These are phyloP conservation scores for Pleurozium schreberi DNA, from an alignment of 225 moss, liverwort and hornwort genomes.

Conservation along the genomic window DNA sequence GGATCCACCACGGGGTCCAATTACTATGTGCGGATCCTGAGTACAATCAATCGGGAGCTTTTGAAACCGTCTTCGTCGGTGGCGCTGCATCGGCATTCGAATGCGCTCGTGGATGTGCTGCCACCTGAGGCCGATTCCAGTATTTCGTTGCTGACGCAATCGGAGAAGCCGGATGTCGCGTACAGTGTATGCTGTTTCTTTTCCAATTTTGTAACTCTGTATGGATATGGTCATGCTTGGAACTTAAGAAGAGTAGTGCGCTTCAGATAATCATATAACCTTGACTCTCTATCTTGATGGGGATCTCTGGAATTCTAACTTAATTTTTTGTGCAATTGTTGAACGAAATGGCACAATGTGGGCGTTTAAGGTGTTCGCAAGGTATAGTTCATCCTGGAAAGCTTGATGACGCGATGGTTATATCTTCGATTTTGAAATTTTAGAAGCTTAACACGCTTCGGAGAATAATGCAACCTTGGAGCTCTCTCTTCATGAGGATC, in stretches of 20 bases:
- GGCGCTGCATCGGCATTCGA: conserved; percentile 80
- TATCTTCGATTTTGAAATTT: not conserved
- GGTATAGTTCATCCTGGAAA: not conserved
- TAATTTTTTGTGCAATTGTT: not conserved
- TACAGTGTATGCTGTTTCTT: conserved; percentile 41
- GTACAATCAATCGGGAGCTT: conserved; percentile 85
- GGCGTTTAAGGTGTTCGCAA: not conserved
- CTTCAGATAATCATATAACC: not conserved
- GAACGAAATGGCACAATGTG: not conserved
- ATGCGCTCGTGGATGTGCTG: conserved; percentile 81
- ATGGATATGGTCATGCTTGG: not conserved
- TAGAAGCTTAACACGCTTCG: not conserved
- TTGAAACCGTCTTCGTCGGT: conserved; percentile 87
- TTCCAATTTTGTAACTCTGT: not conserved
- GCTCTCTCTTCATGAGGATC: not conserved
- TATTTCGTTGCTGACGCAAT: conserved; percentile 81
- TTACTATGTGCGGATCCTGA: conserved; percentile 85
- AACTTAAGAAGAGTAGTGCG: not conserved
- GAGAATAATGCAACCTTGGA: not conserved
- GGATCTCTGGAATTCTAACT: not conserved
- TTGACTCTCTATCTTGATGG: not conserved
- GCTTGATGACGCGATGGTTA: not conserved
- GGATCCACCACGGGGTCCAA: conserved; percentile 92
- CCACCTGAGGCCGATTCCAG: conserved; percentile 88
- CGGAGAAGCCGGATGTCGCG: conserved; percentile 86